Evolutionary conservation across 2,329 filamentous ascomycete genomes (phyloP).

Genomic region (Aspergillus proliferans): DNA sequence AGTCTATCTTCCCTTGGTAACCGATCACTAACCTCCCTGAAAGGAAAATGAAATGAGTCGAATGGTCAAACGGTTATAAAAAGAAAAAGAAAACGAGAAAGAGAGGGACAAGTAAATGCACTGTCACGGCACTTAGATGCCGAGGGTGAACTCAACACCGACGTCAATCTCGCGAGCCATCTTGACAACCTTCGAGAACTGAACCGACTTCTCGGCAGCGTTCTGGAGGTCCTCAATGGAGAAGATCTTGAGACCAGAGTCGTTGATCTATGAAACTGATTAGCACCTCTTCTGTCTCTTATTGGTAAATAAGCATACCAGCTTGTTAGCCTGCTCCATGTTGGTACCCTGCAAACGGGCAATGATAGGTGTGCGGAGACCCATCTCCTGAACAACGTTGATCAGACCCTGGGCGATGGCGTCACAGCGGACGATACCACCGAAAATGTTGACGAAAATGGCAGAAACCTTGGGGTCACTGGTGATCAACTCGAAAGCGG

Average conservation of each 20-base stretch:
- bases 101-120: neutral
- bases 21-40: neutral
- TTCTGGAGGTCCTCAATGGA: conserved; percentile 96
- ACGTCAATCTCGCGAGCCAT: conserved; percentile 97
- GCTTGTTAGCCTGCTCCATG: conserved; percentile 85
- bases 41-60: neutral
- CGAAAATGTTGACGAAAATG: conserved; percentile 99
- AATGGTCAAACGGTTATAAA: neutral
- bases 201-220: conserved; percentile 95
- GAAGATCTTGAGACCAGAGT: conserved; percentile 99
- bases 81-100: neutral
- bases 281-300: neutral
- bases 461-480: conserved; percentile 96
- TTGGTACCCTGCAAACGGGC: conserved; percentile 97
- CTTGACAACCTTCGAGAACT: conserved; percentile 99
- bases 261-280: conserved; percentile 61
- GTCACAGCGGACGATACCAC: conserved; percentile 96
- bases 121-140: conserved; percentile 59
- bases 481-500: conserved; percentile 97
- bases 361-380: conserved; percentile 94
- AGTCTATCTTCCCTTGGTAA: neutral
- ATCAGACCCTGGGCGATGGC: conserved; percentile 95
- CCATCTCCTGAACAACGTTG: conserved; percentile 87
- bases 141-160: conserved; percentile 88
- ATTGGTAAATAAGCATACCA: conserved; percentile 41